Conservation (phyloP, 1,284 basidiomycete genomes). For the Cutaneotrichosporon sp. region DNA sequence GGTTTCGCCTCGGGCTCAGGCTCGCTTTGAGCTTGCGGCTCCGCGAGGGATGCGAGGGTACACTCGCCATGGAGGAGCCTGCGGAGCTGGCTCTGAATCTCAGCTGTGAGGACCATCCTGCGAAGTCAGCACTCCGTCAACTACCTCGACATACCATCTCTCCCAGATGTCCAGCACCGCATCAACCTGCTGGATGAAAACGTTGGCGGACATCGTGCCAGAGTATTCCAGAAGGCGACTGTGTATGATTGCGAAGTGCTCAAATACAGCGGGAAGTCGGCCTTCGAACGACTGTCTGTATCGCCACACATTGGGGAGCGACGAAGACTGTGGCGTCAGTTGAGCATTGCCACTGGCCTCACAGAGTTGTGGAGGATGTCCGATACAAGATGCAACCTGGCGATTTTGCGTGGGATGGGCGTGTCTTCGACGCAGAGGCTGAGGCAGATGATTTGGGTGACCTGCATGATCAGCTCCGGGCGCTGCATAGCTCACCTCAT, state of each 20-base stretch:
- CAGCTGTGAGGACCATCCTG: slow-evolving; percentile 81
- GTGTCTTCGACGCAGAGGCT: slow-evolving; percentile 83
- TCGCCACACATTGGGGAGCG: slow-evolving; percentile 68
- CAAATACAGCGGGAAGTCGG: slow-evolving; percentile 82
- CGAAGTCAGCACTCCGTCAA: slow-evolving; percentile 10
- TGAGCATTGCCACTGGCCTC: too few relatives aligned
- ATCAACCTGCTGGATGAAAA: slow-evolving; percentile 86
- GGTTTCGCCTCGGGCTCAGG: slow-evolving; percentile 48
- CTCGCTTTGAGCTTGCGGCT: background rate
- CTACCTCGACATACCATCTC: slow-evolving; percentile 62
- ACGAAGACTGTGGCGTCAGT: slow-evolving; percentile 36
- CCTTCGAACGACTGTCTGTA: slow-evolving; percentile 89
- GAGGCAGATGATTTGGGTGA: slow-evolving; percentile 80
- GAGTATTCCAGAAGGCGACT: slow-evolving; percentile 71
- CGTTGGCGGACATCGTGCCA: slow-evolving; percentile 87
- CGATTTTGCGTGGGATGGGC: slow-evolving; percentile 92
- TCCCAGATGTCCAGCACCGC: slow-evolving; percentile 91
- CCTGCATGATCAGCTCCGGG: slow-evolving; percentile 55
- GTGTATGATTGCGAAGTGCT: slow-evolving; percentile 89
- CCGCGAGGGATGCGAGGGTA: slow-evolving; percentile 9
- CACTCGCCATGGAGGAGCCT: slow-evolving; percentile 67
- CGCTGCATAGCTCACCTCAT: slow-evolving; percentile 64
- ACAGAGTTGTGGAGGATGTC: slow-evolving; percentile 97
- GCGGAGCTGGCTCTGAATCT: slow-evolving; percentile 72
- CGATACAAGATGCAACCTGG: slow-evolving; percentile 90